These are phyloP conservation scores for Urtica urens DNA, from an alignment of 306 rosid genomes.

Conservation along the genomic window DNA sequence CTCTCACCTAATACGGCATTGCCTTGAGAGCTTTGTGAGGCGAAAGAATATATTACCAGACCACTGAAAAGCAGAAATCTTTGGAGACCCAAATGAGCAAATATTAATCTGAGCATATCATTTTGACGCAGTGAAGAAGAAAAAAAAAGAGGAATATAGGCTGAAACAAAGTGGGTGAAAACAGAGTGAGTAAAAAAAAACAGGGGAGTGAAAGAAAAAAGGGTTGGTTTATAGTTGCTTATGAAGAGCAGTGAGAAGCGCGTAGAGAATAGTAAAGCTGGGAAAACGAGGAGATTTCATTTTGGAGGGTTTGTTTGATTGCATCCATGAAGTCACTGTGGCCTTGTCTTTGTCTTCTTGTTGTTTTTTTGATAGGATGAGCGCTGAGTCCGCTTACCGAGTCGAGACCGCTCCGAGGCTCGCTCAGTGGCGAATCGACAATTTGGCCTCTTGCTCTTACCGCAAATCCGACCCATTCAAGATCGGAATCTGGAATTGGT, in stretches of 20 bases:
- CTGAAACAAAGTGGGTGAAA: background rate
- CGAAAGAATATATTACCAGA: slow-evolving; percentile 3
- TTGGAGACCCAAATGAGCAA: slow-evolving; percentile 8
- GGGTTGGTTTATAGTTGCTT: slow-evolving; percentile 16
- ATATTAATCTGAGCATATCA: background rate
- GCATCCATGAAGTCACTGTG: slow-evolving; percentile 86
- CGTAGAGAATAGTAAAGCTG: slow-evolving; percentile 56
- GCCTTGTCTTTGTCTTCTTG: slow-evolving; percentile 64
- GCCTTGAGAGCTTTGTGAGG: slow-evolving; percentile 38
- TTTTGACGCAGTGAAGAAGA: background rate
- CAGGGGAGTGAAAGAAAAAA: too few species aligned
- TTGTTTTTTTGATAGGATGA: slow-evolving; percentile 93
- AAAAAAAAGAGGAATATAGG: slow-evolving; percentile 1
- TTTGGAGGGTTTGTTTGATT: slow-evolving; percentile 72
- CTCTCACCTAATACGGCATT: slow-evolving; percentile 43
- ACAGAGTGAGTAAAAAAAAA: background rate
- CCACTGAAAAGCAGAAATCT: background rate
- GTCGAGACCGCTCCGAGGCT: slow-evolving; percentile 90
- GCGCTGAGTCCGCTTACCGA: slow-evolving; percentile 75
- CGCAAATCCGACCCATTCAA: slow-evolving; percentile 98
- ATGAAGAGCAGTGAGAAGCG: slow-evolving; percentile 38
- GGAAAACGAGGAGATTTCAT: slow-evolving; percentile 82
- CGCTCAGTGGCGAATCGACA: slow-evolving; percentile 98
- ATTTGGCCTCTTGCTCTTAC: slow-evolving; percentile 77
- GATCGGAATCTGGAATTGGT: slow-evolving; percentile 97